phyloP scores from a whole-genome alignment of 148 eudicot species.

The Fagopyrum homotropicum region DNA sequence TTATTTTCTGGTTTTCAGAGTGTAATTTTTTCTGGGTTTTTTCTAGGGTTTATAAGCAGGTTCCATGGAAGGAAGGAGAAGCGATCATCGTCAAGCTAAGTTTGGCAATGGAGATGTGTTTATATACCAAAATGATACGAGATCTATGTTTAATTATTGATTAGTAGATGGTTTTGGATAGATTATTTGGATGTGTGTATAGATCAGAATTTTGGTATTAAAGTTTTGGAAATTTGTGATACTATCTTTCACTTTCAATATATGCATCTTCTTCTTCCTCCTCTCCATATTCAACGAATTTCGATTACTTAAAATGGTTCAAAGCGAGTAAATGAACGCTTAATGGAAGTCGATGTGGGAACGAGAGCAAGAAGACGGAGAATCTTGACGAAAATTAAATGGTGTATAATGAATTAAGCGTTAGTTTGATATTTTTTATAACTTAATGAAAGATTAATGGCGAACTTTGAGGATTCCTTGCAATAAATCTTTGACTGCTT shows the following conservation, averaged over 20 bases:
- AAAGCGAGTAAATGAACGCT: no score
- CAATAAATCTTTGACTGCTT: not conserved
- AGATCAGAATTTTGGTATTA: slow-evolving; percentile 9
- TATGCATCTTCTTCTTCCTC: not conserved
- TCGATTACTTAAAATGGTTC: not conserved
- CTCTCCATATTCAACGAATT: not conserved
- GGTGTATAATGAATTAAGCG: not conserved
- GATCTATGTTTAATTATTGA: not conserved
- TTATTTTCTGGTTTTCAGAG: not conserved
- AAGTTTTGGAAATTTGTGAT: slow-evolving; percentile 12
- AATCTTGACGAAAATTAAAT: not conserved
- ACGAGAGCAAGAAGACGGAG: not conserved
- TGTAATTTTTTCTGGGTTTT: not conserved
- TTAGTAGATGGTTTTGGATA: slow-evolving; percentile 2
- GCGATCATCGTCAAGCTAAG: slow-evolving; percentile 30
- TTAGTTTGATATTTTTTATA: not conserved
- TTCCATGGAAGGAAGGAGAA: slow-evolving; percentile 30
- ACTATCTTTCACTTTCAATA: not conserved
- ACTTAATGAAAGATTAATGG: not conserved
- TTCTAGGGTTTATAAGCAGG: slow-evolving; percentile 23
- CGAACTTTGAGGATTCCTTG: not conserved
- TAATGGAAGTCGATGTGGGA: no score
- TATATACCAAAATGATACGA: not conserved
- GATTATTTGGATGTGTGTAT: slow-evolving; percentile 2
- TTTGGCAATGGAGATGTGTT: slow-evolving; percentile 5